Evolutionary conservation across 164 flowering plant genomes (phyloP).

Genomic region (Umbilicus rupestris): DNA sequence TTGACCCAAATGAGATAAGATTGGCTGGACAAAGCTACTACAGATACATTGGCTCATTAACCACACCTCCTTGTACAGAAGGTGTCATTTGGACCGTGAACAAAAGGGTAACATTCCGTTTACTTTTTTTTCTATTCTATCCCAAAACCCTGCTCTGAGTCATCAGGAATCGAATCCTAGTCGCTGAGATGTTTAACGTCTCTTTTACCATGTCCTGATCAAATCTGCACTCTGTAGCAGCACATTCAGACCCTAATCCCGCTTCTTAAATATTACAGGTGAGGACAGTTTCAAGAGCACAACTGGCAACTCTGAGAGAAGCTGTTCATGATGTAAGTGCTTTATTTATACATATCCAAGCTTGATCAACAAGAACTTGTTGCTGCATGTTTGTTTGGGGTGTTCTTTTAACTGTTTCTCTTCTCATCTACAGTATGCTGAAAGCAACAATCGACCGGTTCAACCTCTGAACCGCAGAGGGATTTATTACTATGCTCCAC

Average conservation of each 20-base stretch:
- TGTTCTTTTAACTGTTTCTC: too few relatives aligned
- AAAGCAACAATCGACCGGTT: neutral
- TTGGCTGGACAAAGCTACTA: constrained; percentile 43
- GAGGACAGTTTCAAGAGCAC: constrained; percentile 59
- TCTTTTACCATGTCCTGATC: too few relatives aligned
- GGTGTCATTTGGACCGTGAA: constrained; percentile 59
- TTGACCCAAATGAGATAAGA: constrained; percentile 49
- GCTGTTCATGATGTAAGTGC: constrained; percentile 57
- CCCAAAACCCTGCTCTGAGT: too few relatives aligned
- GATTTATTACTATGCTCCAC: neutral
- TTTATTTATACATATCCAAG: neutral
- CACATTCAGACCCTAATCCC: neutral
- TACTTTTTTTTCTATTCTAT: neutral
- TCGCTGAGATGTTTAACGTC: too few relatives aligned
- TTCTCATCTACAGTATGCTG: neutral
- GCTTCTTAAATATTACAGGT: constrained; percentile 23
- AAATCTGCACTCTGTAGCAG: too few relatives aligned
- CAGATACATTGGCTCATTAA: constrained; percentile 69
- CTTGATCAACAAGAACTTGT: too few relatives aligned
- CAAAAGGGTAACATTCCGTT: constrained; percentile 49
- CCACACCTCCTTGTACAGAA: constrained; percentile 70
- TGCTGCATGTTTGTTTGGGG: too few relatives aligned
- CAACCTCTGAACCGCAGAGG: neutral
- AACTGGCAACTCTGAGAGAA: constrained; percentile 37
- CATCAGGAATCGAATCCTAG: too few relatives aligned